Evolutionary conservation across 495 filamentous ascomycete genomes (phyloP), one percentile per base, ranked within the genome.

Genomic region (Penicillium ucsense): DNA sequence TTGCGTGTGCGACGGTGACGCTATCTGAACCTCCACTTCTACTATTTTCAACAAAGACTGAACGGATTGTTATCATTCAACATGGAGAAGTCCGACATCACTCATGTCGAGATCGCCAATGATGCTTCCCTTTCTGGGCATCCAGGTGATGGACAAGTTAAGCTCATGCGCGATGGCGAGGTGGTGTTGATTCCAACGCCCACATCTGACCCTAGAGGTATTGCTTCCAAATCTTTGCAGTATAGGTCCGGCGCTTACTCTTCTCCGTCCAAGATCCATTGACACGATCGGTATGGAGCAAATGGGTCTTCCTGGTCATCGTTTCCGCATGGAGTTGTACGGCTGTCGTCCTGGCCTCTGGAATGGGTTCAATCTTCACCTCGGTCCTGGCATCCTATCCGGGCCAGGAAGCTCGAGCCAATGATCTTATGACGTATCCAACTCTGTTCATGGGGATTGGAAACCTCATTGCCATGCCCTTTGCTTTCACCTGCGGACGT

Each of bases 401-500:
- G 4, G 54, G 52, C 3, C 33, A 62, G 31, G 47, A 59, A 37
- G n/a, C 46, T 1, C 52, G 49, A 4, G 49, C 49, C 3, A 54
- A 50, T 34, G 59, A 62, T 37, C 53, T 62, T 9, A 30, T 59
- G 43, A 59, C 56, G 1, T 59, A 62, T 33, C 59, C 59, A 28
- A 62, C 59, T 1, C 38, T 62, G 28, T 62, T 62, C 51, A 62
- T 62, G 59, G 59, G 59, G 4, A 35, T 62, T 10, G 59, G 56
- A 3, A 62, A 62, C 38, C 32, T 62, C 0, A 55, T 62, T n/a
- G 28, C 53, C 12, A 59, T 62, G 51, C 59, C 59, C 3, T 50
- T 47, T 40, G 59, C 59, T 0, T 47, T 49, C 37, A 50, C 53
- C 5, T 37, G 48, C 5, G 59, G 59, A 8, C 53, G 59, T 2